A percentile compares a stretch with the other conserved stretches of the same genome.
phyloP scores from a whole-genome alignment of 164 flowering plant species.

The Piper longum region DNA sequence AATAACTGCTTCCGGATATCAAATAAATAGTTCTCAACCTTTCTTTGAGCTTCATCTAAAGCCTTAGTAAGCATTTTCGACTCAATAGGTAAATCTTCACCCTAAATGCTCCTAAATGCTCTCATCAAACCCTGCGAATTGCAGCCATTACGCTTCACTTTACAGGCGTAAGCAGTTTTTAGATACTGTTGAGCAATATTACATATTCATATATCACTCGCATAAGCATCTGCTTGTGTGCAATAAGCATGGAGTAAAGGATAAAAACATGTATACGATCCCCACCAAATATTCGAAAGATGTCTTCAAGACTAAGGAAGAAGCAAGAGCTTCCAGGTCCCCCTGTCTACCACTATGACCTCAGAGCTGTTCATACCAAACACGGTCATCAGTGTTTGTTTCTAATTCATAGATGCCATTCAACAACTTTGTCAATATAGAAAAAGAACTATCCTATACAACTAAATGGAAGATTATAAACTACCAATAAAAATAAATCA shows the following conservation, averaged over 20 bases:
- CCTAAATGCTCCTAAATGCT: conserved; percentile 95
- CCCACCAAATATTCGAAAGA: conserved; percentile 92
- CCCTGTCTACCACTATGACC: conserved; percentile 98
- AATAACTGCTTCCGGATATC: conserved; percentile 91
- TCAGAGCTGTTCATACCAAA: conserved; percentile 46
- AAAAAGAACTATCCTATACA: too few species aligned
- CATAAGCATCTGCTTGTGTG: too few species aligned
- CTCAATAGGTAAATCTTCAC: conserved; percentile 93
- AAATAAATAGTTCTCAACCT: conserved; percentile 95
- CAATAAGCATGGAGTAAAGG: background rate
- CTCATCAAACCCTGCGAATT: conserved; percentile 79
- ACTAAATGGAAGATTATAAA: too few species aligned
- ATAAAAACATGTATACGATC: conserved; percentile 75
- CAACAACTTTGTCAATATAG: background rate
- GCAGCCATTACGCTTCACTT: background rate
- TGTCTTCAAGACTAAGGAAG: conserved; percentile 96
- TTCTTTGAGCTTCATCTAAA: conserved; percentile 94
- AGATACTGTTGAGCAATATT: background rate
- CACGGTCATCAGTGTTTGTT: background rate
- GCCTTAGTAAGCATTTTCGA: conserved; percentile 95
- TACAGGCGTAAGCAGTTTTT: background rate
- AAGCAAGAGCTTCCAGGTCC: conserved; percentile 95
- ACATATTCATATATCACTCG: background rate
- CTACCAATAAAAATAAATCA: too few species aligned
- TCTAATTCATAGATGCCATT: background rate